Conservation (phyloP, 2,329 filamentous ascomycete genomes). For the Neophaeococcomyces mojaviensis region DNA sequence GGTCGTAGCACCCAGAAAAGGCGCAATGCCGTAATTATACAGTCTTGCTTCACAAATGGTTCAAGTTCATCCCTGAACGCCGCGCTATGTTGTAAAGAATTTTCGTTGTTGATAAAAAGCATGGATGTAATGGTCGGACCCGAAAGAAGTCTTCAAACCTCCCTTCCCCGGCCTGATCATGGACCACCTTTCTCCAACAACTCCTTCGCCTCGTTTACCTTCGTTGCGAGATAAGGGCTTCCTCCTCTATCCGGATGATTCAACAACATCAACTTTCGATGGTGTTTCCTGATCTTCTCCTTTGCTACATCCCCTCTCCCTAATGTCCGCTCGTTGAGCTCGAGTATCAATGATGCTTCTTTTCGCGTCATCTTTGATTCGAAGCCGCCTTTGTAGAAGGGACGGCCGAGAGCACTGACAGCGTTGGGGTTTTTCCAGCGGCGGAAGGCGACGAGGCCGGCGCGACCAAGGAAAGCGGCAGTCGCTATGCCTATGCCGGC, state of each 20-base stretch:
- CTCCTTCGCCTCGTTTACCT: conserved; percentile 98
- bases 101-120: no score
- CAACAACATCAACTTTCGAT: conserved; percentile 89
- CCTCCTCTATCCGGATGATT: conserved; percentile 98
- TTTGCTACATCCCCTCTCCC: conserved; percentile 50
- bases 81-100: no score
- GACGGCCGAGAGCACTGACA: conserved; percentile 72
- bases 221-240: conserved; percentile 91
- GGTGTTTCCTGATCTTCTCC: conserved; percentile 90
- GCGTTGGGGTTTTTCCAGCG: conserved; percentile 61
- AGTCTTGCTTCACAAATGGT: no score
- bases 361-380: conserved; percentile 87
- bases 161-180: no score
- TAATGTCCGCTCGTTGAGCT: conserved; percentile 79
- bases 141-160: no score
- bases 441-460: conserved; percentile 80
- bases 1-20: no score
- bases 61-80: no score
- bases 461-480: conserved; percentile 75
- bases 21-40: no score
- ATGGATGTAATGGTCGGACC: no score
- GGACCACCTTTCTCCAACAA: conserved; percentile 60
- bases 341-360: conserved; percentile 84
- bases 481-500: conserved; percentile 40
- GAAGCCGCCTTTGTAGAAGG: conserved; percentile 98